Evolutionary conservation across 352 stramenopile species (phyloP), one percentile per base, ranked within the genome.

Genomic region (Thraustochytrium striatum): DNA sequence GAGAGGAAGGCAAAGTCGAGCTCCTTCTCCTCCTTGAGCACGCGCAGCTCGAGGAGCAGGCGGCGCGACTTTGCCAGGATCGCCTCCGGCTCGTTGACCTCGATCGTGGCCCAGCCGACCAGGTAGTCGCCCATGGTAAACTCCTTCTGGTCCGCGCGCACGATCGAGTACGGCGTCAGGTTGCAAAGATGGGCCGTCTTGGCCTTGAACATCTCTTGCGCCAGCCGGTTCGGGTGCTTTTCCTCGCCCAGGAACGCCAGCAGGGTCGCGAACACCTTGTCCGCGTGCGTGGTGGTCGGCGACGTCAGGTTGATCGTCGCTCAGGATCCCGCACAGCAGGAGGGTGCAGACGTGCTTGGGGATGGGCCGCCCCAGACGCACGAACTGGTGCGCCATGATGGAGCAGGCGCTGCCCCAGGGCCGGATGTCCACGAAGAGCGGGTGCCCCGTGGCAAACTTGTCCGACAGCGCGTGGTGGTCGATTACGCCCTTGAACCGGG

Each of bases 341-440:
- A 89, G 81, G 11, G 85, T 86, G 1, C 83, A 81, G 50, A 88
- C 72, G 8, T 50, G 43, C 13, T 81, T 84, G 13, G 82, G 61
- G 11, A 84, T 38, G 28, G 38, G 28, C 43, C 47, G 82, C 0
- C 79, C 39, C n/a, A 80, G 28, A 1, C 52, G 33, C 1, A 89
- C 39, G 70, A 83, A 91, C 0, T 83, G 86, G 72, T 91, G 87
- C 41, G 83, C 84, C 9, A 91, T 81, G 75, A 89, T 91, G 0
- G 83, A 88, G 38, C 41, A 82, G 79, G 87, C 86, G 28, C 72
- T 86, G 7, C 87, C 87, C 87, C 87, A 91, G n/a, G 87, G 87
- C 44, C 87, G 82, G 80, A 91, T 91, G 57, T 91, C 87, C 59
- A 91, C 85, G 61, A 85, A 89, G 61, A 91, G 88, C 13, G 87